Evolutionary conservation across 352 stramenopile species (phyloP).

Genomic region (Pythium angustatum): DNA sequence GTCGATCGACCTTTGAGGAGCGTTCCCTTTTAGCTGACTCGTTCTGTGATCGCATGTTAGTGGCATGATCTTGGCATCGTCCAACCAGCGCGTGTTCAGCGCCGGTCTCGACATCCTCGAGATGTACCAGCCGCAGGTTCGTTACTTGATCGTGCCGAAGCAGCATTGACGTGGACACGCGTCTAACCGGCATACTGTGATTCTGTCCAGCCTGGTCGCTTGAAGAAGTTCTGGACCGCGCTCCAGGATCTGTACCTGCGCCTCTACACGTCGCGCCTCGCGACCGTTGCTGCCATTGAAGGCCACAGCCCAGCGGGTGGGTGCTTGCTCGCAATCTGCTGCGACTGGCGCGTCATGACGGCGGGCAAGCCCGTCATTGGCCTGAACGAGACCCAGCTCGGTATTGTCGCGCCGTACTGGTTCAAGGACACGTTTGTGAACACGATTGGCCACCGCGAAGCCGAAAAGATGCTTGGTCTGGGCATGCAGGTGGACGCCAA

Average conservation of each 20-base stretch:
- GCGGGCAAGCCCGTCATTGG: conserved; percentile 88
- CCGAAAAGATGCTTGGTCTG: conserved; percentile 85
- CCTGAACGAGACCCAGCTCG: conserved; percentile 94
- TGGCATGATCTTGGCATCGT: conserved; percentile 76
- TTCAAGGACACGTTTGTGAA: conserved; percentile 78
- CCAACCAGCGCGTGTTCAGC: conserved; percentile 86
- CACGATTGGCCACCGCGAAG: conserved; percentile 80
- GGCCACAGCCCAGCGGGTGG: conserved; percentile 92
- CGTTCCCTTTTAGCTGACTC: too few species aligned
- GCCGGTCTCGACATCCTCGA: conserved; percentile 93
- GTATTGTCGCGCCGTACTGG: conserved; percentile 88
- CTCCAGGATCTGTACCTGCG: conserved; percentile 93
- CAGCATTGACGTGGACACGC: too few species aligned
- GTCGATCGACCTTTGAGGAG: too few species aligned
- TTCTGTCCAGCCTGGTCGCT: conserved; percentile 36
- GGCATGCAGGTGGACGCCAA: conserved; percentile 76
- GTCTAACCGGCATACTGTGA: too few species aligned
- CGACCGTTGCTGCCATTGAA: conserved; percentile 89
- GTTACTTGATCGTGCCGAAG: background rate
- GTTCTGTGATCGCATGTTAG: conserved; percentile 28
- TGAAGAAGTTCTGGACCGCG: conserved; percentile 90
- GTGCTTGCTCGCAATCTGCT: conserved; percentile 93
- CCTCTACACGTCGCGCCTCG: conserved; percentile 91
- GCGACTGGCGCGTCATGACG: conserved; percentile 95
- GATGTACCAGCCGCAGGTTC: conserved; percentile 87